These are phyloP conservation scores for Coemansia sp. DNA, from an alignment of 192 early-diverging fungal species.

Conservation along the genomic window DNA sequence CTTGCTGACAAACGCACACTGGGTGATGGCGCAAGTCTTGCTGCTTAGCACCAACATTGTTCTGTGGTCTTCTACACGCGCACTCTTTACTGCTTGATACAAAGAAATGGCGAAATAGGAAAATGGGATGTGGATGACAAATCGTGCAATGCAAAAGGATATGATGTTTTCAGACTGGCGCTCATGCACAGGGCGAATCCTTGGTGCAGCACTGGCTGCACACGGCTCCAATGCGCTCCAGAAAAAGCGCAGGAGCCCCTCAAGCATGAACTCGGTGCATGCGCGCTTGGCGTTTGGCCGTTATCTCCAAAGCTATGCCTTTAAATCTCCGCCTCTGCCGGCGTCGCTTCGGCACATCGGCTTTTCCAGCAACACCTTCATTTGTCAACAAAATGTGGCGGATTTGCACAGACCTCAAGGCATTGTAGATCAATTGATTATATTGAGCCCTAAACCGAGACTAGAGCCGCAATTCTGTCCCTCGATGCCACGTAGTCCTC, in stretches of 20 bases:
- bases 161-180: neutral
- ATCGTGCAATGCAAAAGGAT: neutral
- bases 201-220: neutral
- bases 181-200: neutral
- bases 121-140: too few species aligned
- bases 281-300: neutral
- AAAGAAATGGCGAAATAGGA: neutral
- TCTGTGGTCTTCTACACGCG: neutral
- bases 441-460: neutral
- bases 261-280: neutral
- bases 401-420: neutral
- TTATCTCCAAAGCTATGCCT: neutral
- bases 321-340: constrained; percentile 1
- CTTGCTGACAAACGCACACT: neutral
- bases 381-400: neutral
- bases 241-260: neutral
- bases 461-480: neutral
- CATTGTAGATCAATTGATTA: neutral
- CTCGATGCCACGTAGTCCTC: neutral
- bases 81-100: neutral
- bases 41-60: neutral
- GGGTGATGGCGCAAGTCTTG: neutral
- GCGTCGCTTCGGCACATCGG: neutral
- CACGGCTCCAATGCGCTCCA: neutral
- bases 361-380: neutral